These are phyloP conservation scores for Tritrichomonas foetus DNA, from an alignment of 208 protist genomes.

Conservation along the genomic window DNA sequence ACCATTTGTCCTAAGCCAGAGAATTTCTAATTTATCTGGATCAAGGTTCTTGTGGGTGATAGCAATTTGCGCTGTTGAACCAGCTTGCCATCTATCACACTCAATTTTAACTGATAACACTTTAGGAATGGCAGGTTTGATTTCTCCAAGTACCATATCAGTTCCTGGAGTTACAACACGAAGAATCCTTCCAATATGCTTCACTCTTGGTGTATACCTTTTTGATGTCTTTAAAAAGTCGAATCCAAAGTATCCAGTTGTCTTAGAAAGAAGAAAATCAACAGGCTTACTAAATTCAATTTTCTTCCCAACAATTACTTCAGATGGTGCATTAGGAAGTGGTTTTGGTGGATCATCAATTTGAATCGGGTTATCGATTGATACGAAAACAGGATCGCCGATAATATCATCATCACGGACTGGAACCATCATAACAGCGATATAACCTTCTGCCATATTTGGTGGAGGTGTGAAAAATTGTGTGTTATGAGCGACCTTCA, in stretches of 20 bases:
- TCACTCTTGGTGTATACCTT: neutral
- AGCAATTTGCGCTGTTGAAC: neutral
- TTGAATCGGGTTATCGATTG: neutral
- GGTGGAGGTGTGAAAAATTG: neutral
- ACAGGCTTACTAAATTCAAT: neutral
- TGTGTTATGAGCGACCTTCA: neutral
- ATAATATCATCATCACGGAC: neutral
- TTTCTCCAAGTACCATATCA: neutral
- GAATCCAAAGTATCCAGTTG: neutral
- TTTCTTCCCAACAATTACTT: neutral
- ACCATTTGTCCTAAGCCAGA: neutral
- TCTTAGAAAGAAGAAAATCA: neutral
- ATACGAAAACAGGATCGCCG: neutral
- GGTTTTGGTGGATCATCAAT: neutral
- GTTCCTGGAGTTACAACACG: neutral
- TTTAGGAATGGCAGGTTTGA: neutral
- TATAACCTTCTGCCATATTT: neutral
- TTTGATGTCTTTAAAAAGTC: neutral
- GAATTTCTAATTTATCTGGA: neutral
- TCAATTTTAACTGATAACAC: neutral
- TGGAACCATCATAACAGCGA: neutral
- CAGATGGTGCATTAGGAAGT: neutral
- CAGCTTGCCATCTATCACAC: neutral
- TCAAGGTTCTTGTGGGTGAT: neutral
- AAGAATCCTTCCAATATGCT: neutral